phyloP scores from a whole-genome alignment of 768 basidiomycete species.

The Calocybe cyanea region DNA sequence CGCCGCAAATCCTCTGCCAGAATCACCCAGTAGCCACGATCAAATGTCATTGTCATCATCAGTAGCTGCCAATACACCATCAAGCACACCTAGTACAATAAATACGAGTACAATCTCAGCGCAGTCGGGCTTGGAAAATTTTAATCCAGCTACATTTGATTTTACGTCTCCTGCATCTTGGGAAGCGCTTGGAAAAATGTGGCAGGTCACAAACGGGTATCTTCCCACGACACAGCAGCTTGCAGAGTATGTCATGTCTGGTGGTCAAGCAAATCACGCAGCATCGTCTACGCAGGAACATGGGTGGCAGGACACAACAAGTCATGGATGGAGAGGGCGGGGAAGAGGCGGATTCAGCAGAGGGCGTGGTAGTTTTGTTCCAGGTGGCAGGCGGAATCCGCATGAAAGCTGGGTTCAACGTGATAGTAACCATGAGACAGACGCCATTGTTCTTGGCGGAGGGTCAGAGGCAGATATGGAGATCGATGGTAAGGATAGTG shows the following conservation, averaged over 20 bases:
- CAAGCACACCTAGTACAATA: constrained; percentile 42
- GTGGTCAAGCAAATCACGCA: constrained; percentile 22
- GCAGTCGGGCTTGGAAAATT: constrained; percentile 55
- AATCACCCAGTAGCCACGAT: constrained; percentile 43
- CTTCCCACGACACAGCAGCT: constrained; percentile 71
- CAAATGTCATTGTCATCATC: constrained; percentile 38
- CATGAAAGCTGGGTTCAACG: constrained; percentile 31
- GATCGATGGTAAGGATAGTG: constrained; percentile 11
- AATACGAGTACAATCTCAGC: constrained; percentile 30
- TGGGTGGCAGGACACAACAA: constrained; percentile 17
- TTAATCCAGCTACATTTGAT: constrained; percentile 73
- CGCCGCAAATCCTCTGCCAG: constrained; percentile 39
- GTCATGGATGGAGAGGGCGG: constrained; percentile 28
- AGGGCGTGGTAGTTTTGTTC: constrained; percentile 36
- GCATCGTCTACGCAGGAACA: constrained; percentile 18
- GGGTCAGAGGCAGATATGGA: constrained; percentile 22
- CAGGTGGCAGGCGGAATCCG: constrained; percentile 48
- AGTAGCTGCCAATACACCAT: constrained; percentile 60
- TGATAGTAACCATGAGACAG: constrained; percentile 37
- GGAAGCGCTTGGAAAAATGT: constrained; percentile 78
- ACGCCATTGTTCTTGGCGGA: constrained; percentile 59
- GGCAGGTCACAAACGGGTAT: constrained; percentile 65
- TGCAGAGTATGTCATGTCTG: constrained; percentile 65
- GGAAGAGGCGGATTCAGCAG: constrained; percentile 31
- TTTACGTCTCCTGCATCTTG: constrained; percentile 70